phyloP scores from a whole-genome alignment of 768 basidiomycete species.

The Suillus americanus region DNA sequence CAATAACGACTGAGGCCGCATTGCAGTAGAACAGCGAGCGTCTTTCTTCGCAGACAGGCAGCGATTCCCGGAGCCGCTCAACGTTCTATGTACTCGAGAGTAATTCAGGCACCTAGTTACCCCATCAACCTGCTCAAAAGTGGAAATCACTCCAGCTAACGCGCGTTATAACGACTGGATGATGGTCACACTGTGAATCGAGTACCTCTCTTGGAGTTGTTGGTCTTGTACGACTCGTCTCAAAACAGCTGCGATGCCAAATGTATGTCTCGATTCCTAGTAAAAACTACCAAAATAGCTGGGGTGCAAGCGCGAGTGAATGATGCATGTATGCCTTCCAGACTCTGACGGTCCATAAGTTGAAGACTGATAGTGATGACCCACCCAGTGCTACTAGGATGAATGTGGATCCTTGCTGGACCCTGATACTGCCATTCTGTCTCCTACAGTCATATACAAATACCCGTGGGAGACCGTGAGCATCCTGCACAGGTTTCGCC shows the following conservation, averaged over 20 bases:
- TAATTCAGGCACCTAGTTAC: background rate
- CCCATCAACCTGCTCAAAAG: background rate
- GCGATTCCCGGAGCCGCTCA: background rate
- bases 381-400: background rate
- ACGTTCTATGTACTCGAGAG: background rate
- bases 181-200: background rate
- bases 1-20: background rate
- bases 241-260: background rate
- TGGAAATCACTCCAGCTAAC: background rate
- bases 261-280: background rate
- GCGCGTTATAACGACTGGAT: background rate
- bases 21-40: background rate
- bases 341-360: background rate
- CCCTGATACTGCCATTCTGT: background rate
- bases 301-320: background rate
- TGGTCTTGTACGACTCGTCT: background rate
- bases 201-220: background rate
- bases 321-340: background rate
- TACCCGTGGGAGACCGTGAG: background rate
- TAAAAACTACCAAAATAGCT: background rate
- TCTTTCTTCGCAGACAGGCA: background rate
- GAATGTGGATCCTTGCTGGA: background rate
- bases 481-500: background rate
- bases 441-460: background rate
- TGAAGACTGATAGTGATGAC: background rate